Evolutionary conservation across 2,329 filamentous ascomycete species (phyloP), one percentile per base, ranked within the genome.

Genomic region (Nothophaeocryptopus gaeumannii): DNA sequence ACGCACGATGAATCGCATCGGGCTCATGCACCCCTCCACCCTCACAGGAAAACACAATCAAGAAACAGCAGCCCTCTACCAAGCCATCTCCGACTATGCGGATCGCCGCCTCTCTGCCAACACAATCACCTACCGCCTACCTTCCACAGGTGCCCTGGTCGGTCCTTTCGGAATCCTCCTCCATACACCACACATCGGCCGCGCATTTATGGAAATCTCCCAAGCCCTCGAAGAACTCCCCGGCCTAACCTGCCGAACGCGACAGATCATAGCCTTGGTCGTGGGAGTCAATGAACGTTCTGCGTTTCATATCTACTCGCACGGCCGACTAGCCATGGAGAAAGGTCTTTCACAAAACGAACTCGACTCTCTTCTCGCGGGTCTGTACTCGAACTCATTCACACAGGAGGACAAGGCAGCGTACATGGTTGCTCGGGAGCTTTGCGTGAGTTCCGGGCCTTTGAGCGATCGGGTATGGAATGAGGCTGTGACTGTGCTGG

Each of bases 21-120:
- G 52, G 13, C 39, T 55, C 16, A 47, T 55, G 40, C 52, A 55
- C n/a, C 52, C 52, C 14, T 48, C 40, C 16, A 51, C 52, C 14
- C 52, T 51, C n/a, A 55, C 45, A 8, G 34, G 44, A 32, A 55
- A 55, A 42, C 46, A 55, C 45, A 47, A 51, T 7, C 16, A 49
- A n/a, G 53, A 55, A 26, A 49, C 49, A 32, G 31, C 29, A 11
- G 46, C 53, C 13, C 49, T 55, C 34, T 55, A 55, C 46, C 42
- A 44, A 15, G 53, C 53, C 39, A 39, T 52, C 35, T 37, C 14
- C 41, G 29, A 47, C 12, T 43, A 52, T 35, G 45, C 50, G 7
- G 26, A 31, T 37, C 10, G 37, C 31, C 29, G 30, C 31, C 35
- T 44, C 8, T 31, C 31, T 13, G 40, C 39, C 15, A 29, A 26